Evolutionary conservation across 1,284 basidiomycete genomes (phyloP).

Genomic region (Ustanciosporium gigantosporum): DNA sequence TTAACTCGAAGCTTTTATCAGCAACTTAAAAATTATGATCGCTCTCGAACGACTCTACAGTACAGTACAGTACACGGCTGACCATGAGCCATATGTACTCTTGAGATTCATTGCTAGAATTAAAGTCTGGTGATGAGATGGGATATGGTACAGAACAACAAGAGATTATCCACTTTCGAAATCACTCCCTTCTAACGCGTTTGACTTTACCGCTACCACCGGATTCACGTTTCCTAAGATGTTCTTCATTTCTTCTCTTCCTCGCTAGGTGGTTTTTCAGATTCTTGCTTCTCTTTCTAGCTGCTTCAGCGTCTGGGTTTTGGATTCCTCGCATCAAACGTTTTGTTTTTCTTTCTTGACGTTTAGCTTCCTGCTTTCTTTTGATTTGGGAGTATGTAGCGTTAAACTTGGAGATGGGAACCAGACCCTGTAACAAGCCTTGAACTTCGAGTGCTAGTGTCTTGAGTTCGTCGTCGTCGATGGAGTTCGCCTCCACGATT

Average conservation of each 20-base stretch:
- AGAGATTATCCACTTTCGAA: too few species aligned
- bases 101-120: too few species aligned
- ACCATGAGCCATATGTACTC: too few species aligned
- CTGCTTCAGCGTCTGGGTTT: constrained; percentile 45
- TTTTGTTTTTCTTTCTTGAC: constrained; percentile 74
- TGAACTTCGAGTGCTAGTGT: constrained; percentile 81
- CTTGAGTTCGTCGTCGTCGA: constrained; percentile 84
- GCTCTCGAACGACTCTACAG: too few species aligned
- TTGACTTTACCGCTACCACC: constrained; percentile 31
- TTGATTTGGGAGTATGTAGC: constrained; percentile 77
- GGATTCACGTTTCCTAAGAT: constrained; percentile 22
- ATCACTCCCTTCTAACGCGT: constrained; percentile 9
- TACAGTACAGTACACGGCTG: too few species aligned
- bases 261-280: constrained; percentile 21
- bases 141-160: too few species aligned
- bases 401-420: constrained; percentile 81
- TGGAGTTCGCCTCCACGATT: constrained; percentile 71
- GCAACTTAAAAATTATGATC: too few species aligned
- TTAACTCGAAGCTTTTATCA: too few species aligned
- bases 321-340: constrained; percentile 64
- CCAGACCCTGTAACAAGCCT: constrained; percentile 81
- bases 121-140: too few species aligned
- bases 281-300: constrained; percentile 15
- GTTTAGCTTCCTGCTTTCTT: constrained; percentile 71
- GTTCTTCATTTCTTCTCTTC: constrained; percentile 22